Base-by-base conservation (phyloP, 352 stramenopile species). In the Phytophthora palmivora region DNA sequence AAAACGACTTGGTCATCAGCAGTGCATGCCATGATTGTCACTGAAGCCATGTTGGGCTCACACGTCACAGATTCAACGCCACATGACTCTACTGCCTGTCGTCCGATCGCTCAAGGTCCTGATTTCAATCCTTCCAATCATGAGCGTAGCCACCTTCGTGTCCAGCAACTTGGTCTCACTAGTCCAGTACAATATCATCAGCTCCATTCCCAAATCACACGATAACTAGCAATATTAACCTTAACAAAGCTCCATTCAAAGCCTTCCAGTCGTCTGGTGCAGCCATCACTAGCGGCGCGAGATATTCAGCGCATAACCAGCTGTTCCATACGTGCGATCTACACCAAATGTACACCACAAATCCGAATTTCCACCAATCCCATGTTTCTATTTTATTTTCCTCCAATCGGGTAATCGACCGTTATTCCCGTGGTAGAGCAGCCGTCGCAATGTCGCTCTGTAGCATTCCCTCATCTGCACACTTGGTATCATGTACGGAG, bases 401-500 rank as follows among this genome's bases (percentile, higher is more conserved):
- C 5, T 16, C 54, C 54, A 63, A 63, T 63, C 44, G 36, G 2
- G 38, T 49, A 15, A 1, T 36, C 11, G 1, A 16, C 15, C 18
- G 22, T 30, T 53, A 39, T 48, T 39, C n/a, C 28, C n/a, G 37
- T 51, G 19, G 45, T 63, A 61, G 52, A 50, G 42, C 37, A 34
- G 18, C 19, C 18, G 32, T 60, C 41, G 52, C 39, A 14, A 24
- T 24, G 30, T 44, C 52, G 41, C 19, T 43, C 52, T 37, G n/a
- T 15, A 32, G 52, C 57, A 58, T 58, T 65, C 57, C 47, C 28
- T 32, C 15, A 58, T 53, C 41, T 38, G 38, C 36, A 28, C 6
- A 33, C 26, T 38, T 19, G 7, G 16, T n/a, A 39, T 36, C 55
- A 77, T 78, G 69, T 71, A 74, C 55, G 58, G 5, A 18, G 54